Base-by-base conservation (phyloP, 1,284 basidiomycete species). In the Trichosporon ovoides region DNA sequence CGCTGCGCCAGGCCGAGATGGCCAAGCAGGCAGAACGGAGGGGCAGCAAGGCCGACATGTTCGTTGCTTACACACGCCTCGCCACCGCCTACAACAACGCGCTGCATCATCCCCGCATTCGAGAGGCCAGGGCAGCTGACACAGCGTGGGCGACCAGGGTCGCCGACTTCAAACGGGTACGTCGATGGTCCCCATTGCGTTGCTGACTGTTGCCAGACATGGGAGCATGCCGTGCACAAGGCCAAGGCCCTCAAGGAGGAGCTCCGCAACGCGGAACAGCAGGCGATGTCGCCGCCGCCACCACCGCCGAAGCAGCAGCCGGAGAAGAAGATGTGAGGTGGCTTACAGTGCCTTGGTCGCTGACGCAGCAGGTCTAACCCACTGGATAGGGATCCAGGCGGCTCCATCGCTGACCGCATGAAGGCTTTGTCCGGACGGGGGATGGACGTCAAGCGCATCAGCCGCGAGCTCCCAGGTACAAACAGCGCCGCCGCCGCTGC, bases 321-420 rank as follows among this genome's bases (percentile, higher is more conserved):
- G 6, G 43, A 48, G 43, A 48, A 48, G 43, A 22, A 38, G 28
- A 33, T 6, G 38, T 40, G 50, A 31, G 52, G 10, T 35, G 7
- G 37, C 7, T 9, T 31, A 31, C 28, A 31, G 28, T 10, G 3
- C 24, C 7, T 18, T 28, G 6, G n/a, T n/a, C 49, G 22, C 24
- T 33, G 19, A 48, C 24, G 28, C 28, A 28, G 24, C 43, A 48
- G 43, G 7, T 48, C 43, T 7, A 48, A 22, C 14, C 28, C 43
- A 22, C 12, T 63, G 3, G 61, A 66, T 38, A 56, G 58, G 7
- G 60, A 64, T 31, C 38, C 56, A 0, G 66, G 66, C 20, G 78
- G 77, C 12, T 75, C 73, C 48, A 74, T 79, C 24, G 73, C 73
- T 6, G 77, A 78, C 57, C 62, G 78, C 33, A 74, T 79, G 72